Base-by-base conservation (phyloP, 768 basidiomycete genomes). In the Tulasnella sp. region DNA sequence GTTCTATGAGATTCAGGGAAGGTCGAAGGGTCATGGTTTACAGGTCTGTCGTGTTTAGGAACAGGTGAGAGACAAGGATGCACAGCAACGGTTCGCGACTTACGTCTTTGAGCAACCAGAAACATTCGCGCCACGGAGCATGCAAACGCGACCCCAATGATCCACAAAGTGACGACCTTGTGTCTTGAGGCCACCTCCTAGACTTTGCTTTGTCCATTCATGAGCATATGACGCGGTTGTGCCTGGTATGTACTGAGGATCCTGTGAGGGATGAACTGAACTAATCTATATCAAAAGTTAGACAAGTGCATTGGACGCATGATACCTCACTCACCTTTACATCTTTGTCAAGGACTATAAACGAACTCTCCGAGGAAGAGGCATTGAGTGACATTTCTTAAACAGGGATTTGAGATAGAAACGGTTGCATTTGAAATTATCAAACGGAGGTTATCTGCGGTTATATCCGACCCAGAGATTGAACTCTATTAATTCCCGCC, bases 121-220 rank as follows among this genome's bases (percentile, higher is more conserved):
- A 31, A 96, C 65, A 62, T 95, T 95, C 28, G 84, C 87, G 7
- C 92, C 92, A 54, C 89, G 71, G 33, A 91, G 68, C 51, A 70
- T 74, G 60, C 91, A 81, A 3, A 92, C 79, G 41, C 92, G 76
- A 3, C 85, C 86, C 59, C 78, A 76, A 1, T 65, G 66, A 62
- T 98, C 92, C 1, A 90, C 67, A 58, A 95, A 86, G 62, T 95
- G 79, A 13, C 87, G 71, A 0, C 90, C 90, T 47, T 76, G 73
- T 1, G 76, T 70, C 28, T 65, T 65, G 20, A 91, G 61, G 12
- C 63, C 63, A 20, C 77, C 77, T 12, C 76, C 78, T 0, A 76
- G 81, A 20, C 70, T 74, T 27, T 61, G 53, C 12, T 49, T 58
- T 8, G 78, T 81, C 85, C 82, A 89, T 60, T 83, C 78, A 57